phyloP scores from a whole-genome alignment of 805 yeast genomes.

The Metschnikowia kofuensis region DNA sequence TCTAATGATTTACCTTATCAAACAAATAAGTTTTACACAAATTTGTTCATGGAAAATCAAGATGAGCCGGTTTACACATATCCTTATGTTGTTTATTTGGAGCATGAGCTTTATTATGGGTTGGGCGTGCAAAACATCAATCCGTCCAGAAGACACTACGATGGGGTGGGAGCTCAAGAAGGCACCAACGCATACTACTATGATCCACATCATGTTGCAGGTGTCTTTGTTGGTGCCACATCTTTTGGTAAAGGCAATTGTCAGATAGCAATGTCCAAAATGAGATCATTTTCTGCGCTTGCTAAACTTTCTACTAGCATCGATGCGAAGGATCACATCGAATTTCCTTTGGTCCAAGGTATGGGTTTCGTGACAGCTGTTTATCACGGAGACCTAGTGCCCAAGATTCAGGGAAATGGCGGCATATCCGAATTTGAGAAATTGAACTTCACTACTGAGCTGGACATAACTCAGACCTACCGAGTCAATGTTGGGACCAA shows the following conservation, averaged over 20 bases:
- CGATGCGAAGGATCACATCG: constrained; percentile 32
- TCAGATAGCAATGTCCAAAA: constrained; percentile 44
- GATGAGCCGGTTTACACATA: constrained; percentile 55
- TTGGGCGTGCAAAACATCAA: constrained; percentile 61
- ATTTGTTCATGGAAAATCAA: constrained; percentile 57
- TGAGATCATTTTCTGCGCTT: constrained; percentile 37
- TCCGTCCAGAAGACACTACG: constrained; percentile 40
- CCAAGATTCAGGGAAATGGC: constrained; percentile 25
- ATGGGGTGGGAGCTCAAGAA: constrained; percentile 40
- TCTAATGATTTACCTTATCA: constrained; percentile 45
- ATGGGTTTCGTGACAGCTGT: constrained; percentile 58
- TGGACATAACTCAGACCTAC: constrained; percentile 29
- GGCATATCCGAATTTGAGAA: not conserved
- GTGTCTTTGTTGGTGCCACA: constrained; percentile 54
- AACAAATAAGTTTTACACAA: constrained; percentile 76
- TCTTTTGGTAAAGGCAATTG: constrained; percentile 39
- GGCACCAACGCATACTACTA: not conserved
- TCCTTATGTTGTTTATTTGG: constrained; percentile 67
- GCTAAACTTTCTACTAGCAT: constrained; percentile 19
- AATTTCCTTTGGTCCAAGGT: constrained; percentile 55
- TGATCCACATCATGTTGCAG: constrained; percentile 23
- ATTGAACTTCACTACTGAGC: not conserved
- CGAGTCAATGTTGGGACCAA: constrained; percentile 37
- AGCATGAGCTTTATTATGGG: constrained; percentile 45
- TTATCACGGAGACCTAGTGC: constrained; percentile 50